Base-by-base conservation (phyloP, 2,329 filamentous ascomycete genomes). In the Phaeosphaeria sp. region DNA sequence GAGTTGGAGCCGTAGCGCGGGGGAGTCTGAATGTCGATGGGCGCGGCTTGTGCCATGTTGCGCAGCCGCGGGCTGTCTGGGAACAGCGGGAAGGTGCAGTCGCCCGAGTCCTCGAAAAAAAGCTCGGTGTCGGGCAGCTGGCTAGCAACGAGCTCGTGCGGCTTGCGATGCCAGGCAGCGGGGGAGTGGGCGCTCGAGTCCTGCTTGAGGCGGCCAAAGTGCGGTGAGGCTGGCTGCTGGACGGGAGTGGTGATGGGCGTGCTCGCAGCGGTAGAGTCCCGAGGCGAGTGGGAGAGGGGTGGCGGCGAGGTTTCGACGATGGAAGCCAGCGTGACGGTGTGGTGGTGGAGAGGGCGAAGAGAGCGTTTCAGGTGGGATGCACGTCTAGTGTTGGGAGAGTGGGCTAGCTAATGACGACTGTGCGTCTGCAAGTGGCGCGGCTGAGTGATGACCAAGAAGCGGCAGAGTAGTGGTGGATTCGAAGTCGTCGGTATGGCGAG, bases 11-110 rank as follows among this genome's bases (percentile, higher is more conserved):
- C 82, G 80, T 82, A 81, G 68, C 81, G 83, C 72, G 71, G 79
- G 59, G 80, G 77, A 57, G 82, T 80, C 68, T 84, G 78, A 69
- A 89, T 87, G 73, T 88, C 84, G 74, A 89, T 86, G 46, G 87
- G 86, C 57, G 81, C 79, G 60, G 84, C 82, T 63, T 80, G 80
- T 59, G 82, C 82, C 84, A 87, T 87, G 66, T 71, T 79, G 76
- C 61, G 64, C 62, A 67, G 55, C 20, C 60, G 68, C 30, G 74
- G 65, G 61, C 72, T 72, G 48, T 74, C 70, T 44, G 74, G 70
- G 63, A 79, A 77, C 60, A 78, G 68, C 40, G 73, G 74, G 49
- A 78, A 74, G 68, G 73, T 77, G 66, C 75, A 79, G 64, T 77
- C 77, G 63, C 75, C 76, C 60, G 75, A 64, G 71, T 77, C 77